Percentiles rank a stretch among this genome's conserved stretches.
phyloP scores from a whole-genome alignment of 2,329 filamentous ascomycete genomes.

The Fusarium guadeloupense region DNA sequence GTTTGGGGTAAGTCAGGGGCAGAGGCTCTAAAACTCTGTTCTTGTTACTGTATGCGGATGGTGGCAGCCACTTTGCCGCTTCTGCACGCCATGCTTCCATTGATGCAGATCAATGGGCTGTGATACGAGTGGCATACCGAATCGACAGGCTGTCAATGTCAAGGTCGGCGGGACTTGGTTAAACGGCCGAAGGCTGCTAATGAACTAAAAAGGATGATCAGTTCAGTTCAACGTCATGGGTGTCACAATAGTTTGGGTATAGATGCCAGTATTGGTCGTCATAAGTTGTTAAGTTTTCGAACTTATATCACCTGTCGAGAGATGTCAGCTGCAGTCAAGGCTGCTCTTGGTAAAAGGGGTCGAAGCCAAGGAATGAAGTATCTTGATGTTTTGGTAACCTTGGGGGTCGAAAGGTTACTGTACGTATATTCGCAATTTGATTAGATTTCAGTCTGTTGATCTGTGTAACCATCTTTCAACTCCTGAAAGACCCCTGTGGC shows the following conservation, averaged over 20 bases:
- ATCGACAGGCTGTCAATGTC: slow-evolving; percentile 22
- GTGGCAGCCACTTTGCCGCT: slow-evolving; percentile 7
- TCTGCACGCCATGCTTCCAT: slow-evolving; percentile 12
- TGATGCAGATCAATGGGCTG: slow-evolving; percentile 24
- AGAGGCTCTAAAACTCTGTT: slow-evolving; percentile 9
- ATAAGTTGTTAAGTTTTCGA: slow-evolving; percentile 3
- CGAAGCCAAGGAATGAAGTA: slow-evolving; percentile 4
- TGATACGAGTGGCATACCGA: neutral
- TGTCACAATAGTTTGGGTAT: slow-evolving; percentile 1
- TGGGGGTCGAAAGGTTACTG: slow-evolving; percentile 6
- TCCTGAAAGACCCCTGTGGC: slow-evolving; percentile 1
- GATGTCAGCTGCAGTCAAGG: slow-evolving; percentile 8
- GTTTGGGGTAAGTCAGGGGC: slow-evolving; percentile 17
- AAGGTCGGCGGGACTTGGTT: slow-evolving; percentile 28
- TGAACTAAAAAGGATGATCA: neutral
- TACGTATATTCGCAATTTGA: slow-evolving; percentile 20
- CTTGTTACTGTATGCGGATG: slow-evolving; percentile 10
- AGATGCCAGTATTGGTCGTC: neutral
- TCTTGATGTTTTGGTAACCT: neutral
- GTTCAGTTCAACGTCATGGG: slow-evolving; percentile 20
- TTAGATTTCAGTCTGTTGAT: slow-evolving; percentile 8
- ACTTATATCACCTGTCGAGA: slow-evolving; percentile 15
- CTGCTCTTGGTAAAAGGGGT: slow-evolving; percentile 20
- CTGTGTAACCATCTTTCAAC: slow-evolving; percentile 11
- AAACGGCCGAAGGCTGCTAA: slow-evolving; percentile 25